A percentile compares a stretch with the other conserved stretches of the same genome.
phyloP scores from a whole-genome alignment of 169 alveolate species.

The Babesia ovis region DNA sequence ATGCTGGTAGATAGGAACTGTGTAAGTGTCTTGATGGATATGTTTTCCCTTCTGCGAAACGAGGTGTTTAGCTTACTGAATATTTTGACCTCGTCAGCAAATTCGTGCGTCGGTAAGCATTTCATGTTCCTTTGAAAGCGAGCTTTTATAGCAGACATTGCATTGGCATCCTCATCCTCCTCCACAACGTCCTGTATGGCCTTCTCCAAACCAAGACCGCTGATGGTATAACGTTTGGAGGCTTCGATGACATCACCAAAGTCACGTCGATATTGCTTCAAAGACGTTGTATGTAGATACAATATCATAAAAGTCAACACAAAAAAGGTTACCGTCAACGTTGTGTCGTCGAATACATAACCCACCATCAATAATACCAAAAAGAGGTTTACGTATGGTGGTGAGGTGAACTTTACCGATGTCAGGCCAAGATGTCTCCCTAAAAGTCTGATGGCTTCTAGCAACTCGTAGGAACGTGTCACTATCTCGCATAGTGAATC shows the following conservation, averaged over 20 bases:
- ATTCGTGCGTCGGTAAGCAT: constrained; percentile 25
- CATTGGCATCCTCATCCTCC: constrained; percentile 20
- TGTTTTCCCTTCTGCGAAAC: constrained; percentile 41
- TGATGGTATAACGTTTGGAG: neutral
- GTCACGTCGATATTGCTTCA: constrained; percentile 32
- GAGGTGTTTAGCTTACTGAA: constrained; percentile 37
- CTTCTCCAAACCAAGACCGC: constrained; percentile 45
- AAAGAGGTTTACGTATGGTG: constrained; percentile 3
- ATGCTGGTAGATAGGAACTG: constrained; percentile 12
- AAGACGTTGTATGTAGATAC: constrained; percentile 27
- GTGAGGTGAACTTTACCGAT: neutral
- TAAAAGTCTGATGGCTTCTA: neutral
- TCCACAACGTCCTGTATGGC: constrained; percentile 8
- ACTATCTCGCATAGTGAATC: constrained; percentile 27
- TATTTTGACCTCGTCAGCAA: constrained; percentile 35
- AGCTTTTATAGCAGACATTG: neutral
- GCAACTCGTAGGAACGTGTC: constrained; percentile 15
- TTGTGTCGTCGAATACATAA: constrained; percentile 14
- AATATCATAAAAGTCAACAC: constrained; percentile 13
- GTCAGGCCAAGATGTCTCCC: constrained; percentile 15
- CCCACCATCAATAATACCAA: constrained; percentile 9
- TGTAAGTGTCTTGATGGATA: constrained; percentile 53
- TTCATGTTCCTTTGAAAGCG: constrained; percentile 45
- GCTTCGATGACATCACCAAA: constrained; percentile 36
- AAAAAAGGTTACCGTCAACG: constrained; percentile 17